Conservation (phyloP, 169 alveolate species). For the Theileria parva region DNA sequence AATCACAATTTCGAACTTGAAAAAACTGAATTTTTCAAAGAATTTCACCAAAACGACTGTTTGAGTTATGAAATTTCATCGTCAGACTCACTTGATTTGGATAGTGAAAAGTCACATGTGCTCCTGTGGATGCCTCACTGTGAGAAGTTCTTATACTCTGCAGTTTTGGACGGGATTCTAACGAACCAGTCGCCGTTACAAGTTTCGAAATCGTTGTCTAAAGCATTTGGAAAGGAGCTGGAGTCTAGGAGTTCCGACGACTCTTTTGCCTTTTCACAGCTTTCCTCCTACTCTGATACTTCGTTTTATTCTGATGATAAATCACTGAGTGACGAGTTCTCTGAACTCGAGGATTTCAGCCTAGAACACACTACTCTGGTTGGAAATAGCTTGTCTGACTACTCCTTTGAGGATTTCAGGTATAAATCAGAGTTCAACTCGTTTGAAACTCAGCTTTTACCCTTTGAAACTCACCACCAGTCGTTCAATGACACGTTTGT, state of each 20-base stretch:
- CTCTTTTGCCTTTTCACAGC: not conserved
- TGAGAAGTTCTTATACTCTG: slow-evolving; percentile 50
- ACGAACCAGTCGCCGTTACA: slow-evolving; percentile 33
- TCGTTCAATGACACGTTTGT: slow-evolving; percentile 62
- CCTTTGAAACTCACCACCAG: slow-evolving; percentile 41
- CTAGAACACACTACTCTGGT: slow-evolving; percentile 36
- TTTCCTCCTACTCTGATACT: not conserved
- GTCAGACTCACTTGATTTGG: not conserved
- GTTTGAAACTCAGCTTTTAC: slow-evolving; percentile 34
- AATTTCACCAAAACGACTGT: not conserved
- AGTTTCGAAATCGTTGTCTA: slow-evolving; percentile 14
- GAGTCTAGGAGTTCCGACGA: not conserved
- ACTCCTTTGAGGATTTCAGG: slow-evolving; percentile 10
- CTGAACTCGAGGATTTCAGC: not conserved
- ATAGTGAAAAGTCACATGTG: slow-evolving; percentile 1
- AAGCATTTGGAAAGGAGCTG: not conserved
- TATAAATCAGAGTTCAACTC: slow-evolving; percentile 11
- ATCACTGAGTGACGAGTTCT: not conserved
- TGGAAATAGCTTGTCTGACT: slow-evolving; percentile 50
- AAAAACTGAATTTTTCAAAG: not conserved
- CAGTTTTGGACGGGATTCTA: slow-evolving; percentile 31
- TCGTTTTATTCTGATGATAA: not conserved
- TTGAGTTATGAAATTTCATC: not conserved
- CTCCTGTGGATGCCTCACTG: slow-evolving; percentile 70
- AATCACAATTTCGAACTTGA: not conserved